Conservation (phyloP, 2,329 filamentous ascomycete species). For the Teratosphaeria destructans region DNA sequence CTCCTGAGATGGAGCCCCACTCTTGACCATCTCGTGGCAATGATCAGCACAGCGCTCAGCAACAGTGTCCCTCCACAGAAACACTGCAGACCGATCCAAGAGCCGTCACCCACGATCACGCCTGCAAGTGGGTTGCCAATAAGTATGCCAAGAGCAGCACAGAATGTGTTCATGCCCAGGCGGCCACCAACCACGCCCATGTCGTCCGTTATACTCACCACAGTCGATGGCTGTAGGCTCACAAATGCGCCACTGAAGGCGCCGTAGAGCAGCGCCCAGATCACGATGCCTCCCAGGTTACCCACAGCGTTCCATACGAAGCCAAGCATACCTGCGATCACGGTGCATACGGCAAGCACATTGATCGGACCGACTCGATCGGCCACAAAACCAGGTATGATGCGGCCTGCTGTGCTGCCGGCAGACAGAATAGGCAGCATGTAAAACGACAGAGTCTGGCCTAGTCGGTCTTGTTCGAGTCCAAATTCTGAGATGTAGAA, state of each 20-base stretch:
- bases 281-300: conserved; percentile 8
- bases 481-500: conserved; percentile 54
- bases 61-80: conserved; percentile 16
- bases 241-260: conserved; percentile 15
- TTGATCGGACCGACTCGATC: conserved; percentile 40
- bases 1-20: neutral
- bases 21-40: neutral
- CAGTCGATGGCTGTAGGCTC: conserved; percentile 10
- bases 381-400: conserved; percentile 45
- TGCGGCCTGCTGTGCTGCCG: conserved; percentile 46
- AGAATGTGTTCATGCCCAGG: conserved; percentile 16
- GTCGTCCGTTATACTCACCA: conserved; percentile 14
- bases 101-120: conserved; percentile 7
- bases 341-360: conserved; percentile 28
- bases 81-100: conserved; percentile 12
- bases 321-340: conserved; percentile 29
- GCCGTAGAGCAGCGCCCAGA: conserved; percentile 15
- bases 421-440: conserved; percentile 56
- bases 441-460: conserved; percentile 48
- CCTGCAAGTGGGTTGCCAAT: conserved; percentile 17
- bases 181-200: conserved; percentile 12
- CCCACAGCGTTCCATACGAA: conserved; percentile 11
- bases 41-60: conserved; percentile 5
- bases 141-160: conserved; percentile 12
- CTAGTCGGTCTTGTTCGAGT: conserved; percentile 41